Conservation (phyloP, 345 rosid genomes). For the Bruguiera parviflora region DNA sequence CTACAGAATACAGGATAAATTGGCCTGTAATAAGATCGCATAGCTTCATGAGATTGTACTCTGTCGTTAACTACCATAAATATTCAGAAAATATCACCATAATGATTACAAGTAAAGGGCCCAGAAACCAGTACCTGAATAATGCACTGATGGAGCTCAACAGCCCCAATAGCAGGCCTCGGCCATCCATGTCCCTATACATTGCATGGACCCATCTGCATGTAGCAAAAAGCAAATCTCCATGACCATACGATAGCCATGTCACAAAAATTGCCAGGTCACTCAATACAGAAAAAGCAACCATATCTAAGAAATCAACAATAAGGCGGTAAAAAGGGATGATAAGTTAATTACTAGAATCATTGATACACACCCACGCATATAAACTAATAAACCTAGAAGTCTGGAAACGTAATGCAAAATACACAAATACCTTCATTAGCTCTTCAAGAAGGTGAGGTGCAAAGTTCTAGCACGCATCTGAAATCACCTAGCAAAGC, state of each 20-base stretch:
- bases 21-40: no score
- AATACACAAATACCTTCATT: constrained; percentile 54
- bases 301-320: not conserved
- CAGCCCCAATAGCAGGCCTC: constrained; percentile 90
- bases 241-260: not conserved
- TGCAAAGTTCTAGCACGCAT: constrained; percentile 79
- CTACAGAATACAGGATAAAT: no score
- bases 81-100: not conserved
- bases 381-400: no score
- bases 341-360: not conserved
- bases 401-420: no score
- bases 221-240: not conserved
- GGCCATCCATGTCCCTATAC: constrained; percentile 95
- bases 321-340: not conserved
- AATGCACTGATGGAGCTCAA: constrained; percentile 92
- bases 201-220: constrained; percentile 92
- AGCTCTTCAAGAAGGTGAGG: constrained; percentile 96
- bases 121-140: constrained; percentile 63
- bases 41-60: no score
- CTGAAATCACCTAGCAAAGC: constrained; percentile 73
- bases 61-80: not conserved
- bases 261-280: no score
- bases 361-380: not conserved
- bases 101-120: not conserved
- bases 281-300: constrained; percentile 1